These are phyloP conservation scores for Tricharina praecox DNA, from an alignment of 495 filamentous ascomycete genomes.

Conservation along the genomic window DNA sequence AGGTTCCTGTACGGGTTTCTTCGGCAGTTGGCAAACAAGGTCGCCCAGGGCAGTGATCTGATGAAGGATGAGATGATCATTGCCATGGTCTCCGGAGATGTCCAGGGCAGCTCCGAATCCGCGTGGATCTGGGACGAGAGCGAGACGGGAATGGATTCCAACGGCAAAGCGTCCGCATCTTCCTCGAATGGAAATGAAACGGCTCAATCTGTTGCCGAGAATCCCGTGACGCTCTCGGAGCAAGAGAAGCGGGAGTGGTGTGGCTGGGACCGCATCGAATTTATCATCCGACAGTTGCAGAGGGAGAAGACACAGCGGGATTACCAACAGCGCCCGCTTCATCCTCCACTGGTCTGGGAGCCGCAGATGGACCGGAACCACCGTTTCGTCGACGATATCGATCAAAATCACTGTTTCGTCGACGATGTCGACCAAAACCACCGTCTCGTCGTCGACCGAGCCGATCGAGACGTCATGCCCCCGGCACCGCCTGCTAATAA, in stretches of 20 bases:
- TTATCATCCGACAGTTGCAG: conserved; percentile 23
- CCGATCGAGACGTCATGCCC: conserved; percentile 28
- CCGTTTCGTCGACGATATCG: conserved; percentile 28
- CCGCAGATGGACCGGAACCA: conserved; percentile 10
- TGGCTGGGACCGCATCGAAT: conserved; percentile 37
- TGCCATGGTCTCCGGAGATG: conserved; percentile 72
- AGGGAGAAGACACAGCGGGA: conserved; percentile 11
- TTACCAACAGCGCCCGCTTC: conserved; percentile 14
- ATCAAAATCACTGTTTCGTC: conserved; percentile 15
- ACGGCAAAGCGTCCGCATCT: conserved; percentile 12
- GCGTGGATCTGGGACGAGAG: conserved; percentile 76
- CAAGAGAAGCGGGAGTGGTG: conserved; percentile 39
- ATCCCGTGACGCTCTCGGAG: conserved; percentile 29
- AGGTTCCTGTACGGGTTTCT: conserved; percentile 75
- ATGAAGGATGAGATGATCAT: conserved; percentile 82
- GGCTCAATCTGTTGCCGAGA: background rate
- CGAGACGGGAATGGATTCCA: conserved; percentile 37
- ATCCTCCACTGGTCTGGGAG: conserved; percentile 29
- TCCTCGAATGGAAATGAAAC: conserved; percentile 9
- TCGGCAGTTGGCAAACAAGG: conserved; percentile 42
- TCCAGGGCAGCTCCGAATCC: conserved; percentile 64
- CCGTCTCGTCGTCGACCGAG: conserved; percentile 27
- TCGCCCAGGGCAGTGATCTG: conserved; percentile 36
- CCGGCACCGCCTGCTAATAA: conserved; percentile 19
- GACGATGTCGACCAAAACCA: conserved; percentile 22